A percentile compares a stretch with the other conserved stretches of the same genome.
These are phyloP conservation scores for Malus hybrid DNA, from an alignment of 331 rosid species.

Conservation along the genomic window DNA sequence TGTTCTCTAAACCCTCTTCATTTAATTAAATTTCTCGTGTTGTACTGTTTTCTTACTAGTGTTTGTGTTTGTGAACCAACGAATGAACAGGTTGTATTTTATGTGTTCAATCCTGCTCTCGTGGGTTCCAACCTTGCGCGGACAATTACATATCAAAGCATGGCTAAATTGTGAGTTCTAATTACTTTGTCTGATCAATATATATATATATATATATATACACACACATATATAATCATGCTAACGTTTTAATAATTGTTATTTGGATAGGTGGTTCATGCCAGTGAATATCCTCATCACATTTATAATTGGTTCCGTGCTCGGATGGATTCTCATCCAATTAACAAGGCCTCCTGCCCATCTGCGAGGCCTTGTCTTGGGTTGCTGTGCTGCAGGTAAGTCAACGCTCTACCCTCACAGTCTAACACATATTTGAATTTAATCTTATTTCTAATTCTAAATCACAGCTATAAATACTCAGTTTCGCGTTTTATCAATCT, in stretches of 20 bases:
- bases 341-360: slow-evolving; percentile 28
- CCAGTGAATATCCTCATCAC: slow-evolving; percentile 32
- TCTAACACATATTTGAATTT: neutral
- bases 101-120: slow-evolving; percentile 49
- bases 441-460: too few species aligned
- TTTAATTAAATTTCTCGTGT: too few species aligned
- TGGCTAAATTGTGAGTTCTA: slow-evolving; percentile 35
- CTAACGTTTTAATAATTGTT: too few species aligned
- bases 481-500: neutral
- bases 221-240: neutral
- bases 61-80: neutral
- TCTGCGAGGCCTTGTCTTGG: slow-evolving; percentile 37
- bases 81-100: slow-evolving; percentile 35
- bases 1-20: too few species aligned
- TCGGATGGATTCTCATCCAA: slow-evolving; percentile 31
- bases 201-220: too few species aligned
- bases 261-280: slow-evolving; percentile 37
- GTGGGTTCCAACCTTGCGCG: slow-evolving; percentile 33
- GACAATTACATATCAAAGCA: slow-evolving; percentile 39
- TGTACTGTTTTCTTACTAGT: too few species aligned
- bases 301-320: slow-evolving; percentile 32
- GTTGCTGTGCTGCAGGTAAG: slow-evolving; percentile 54
- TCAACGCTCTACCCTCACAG: neutral
- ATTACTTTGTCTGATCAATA: neutral
- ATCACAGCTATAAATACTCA: neutral